Evolutionary conservation across 441 rosid species (phyloP), one percentile per base, ranked within the genome.

Genomic region (Biscutella laevigata): DNA sequence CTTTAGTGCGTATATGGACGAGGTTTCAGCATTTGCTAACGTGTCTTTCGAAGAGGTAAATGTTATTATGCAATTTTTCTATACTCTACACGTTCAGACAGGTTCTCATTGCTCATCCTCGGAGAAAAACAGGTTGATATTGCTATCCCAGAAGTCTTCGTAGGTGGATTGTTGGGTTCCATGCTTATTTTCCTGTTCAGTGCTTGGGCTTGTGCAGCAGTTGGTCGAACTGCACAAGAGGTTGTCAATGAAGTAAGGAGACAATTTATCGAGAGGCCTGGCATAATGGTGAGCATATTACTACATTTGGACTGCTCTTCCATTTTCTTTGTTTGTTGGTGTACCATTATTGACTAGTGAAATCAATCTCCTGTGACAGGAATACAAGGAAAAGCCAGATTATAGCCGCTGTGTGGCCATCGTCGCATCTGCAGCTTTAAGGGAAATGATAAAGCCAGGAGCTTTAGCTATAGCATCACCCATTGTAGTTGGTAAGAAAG

Each of bases 1-100:
- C 51, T 88, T 92, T 65, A 88, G 96, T 81, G 99, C 99, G 14
- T 92, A 86, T 67, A 92, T 92, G 99, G 97, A 92, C 70, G 99
- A 92, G 77, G 99, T 92, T 66, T 78, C 86, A 67, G 39, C 92
- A 26, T 88, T 92, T 77, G 82, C 99, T 32, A 71, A 16, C 33
- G 79, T 64, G 54, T 61, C 95, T 73, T 88, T 92, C 61, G 81
- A 74, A 51, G 90, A 92, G 92, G 99, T 82, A 41, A 59, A 32
- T n/a, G 25, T 28, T 42, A 24, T 38, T 55, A 5, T 39, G 25
- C 30, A 24, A 22, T 21, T 26, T 53, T 61, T n/a, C 21, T 61
- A 14, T 55, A 25, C 26, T 43, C 26, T 25, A 4, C 17, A 39
- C 30, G 22, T 47, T 40, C 16, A 54, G 29, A 24, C 41, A 46